Evolutionary conservation across 129 eudicot species (phyloP).

Genomic region (Chrysanthemum seticuspe): DNA sequence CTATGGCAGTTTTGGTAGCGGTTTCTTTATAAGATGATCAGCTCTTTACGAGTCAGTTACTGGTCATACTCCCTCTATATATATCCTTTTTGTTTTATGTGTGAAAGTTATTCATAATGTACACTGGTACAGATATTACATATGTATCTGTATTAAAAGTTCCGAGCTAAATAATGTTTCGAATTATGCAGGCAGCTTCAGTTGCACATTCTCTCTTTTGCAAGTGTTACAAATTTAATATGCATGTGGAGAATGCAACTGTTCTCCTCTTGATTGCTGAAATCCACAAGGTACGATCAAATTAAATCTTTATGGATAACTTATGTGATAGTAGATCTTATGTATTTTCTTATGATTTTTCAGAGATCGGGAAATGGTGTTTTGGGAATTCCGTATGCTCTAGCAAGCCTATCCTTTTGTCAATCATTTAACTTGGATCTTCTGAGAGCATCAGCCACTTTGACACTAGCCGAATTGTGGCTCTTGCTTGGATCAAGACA

Average conservation of each 20-base stretch:
- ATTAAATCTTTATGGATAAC: neutral
- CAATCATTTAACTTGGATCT: conserved; percentile 90
- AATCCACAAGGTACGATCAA: conserved; percentile 70
- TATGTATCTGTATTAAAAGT: neutral
- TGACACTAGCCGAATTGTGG: conserved; percentile 89
- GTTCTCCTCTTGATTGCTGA: conserved; percentile 93
- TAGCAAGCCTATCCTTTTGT: conserved; percentile 93
- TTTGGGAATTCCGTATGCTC: conserved; percentile 86
- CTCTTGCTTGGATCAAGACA: conserved; percentile 83
- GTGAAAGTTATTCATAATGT: no score
- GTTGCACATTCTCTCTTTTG: conserved; percentile 86
- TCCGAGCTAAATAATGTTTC: conserved; percentile 13
- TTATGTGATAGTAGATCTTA: neutral
- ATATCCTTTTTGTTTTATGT: no score
- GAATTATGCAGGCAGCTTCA: conserved; percentile 74
- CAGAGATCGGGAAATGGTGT: conserved; percentile 97
- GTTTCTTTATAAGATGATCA: no score
- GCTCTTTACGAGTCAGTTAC: no score
- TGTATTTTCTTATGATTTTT: neutral
- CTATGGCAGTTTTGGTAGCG: no score
- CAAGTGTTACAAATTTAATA: conserved; percentile 78
- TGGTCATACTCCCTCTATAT: no score
- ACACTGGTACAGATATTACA: no score
- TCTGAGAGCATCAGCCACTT: conserved; percentile 87
- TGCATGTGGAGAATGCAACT: conserved; percentile 84